Evolutionary conservation across 345 rosid species (phyloP), one percentile per base, ranked within the genome.

Genomic region (Diplotaxis tenuifolia): DNA sequence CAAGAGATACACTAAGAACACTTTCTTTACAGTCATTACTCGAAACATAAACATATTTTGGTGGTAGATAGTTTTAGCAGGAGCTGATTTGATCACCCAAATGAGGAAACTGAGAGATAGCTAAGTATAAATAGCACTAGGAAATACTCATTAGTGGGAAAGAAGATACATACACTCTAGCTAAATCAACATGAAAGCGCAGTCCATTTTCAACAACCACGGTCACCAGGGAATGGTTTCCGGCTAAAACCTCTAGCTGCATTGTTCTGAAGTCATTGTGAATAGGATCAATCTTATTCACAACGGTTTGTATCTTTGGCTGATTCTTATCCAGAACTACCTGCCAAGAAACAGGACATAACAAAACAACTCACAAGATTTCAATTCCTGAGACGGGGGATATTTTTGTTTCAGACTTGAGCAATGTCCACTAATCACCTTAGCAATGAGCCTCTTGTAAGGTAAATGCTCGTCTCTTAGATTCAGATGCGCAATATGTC

Each of bases 211-310:
- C 97, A 70, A 89, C 90, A 59, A 91, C 91, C 62, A 82, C 73
- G 53, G 98, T 91, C 79, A 88, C 91, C 71, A 94, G 85, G 67
- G 98, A 94, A 78, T 65, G 87, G 73, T 89, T 94, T 79, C 98
- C 98, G 9, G 97, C 98, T 78, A 94, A 84, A 77, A 94, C 86
- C 76, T 94, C 98, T 65, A 94, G 88, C 79, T 89, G 89, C 98
- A 91, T 90, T 21, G 96, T 90, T 72, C 93, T 81, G 78, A 84
- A 86, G 79, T 90, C 93, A 83, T 85, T 86, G 68, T 85, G 81
- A 68, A 88, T 90, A 61, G 82, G 81, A 78, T 89, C 93, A 40
- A 79, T 84, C 86, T 93, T 93, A 76, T 93, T 89, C 57, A 93
- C 98, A 67, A 93, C 95, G 9, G 97, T 93, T 83, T 84, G 83